Conservation (phyloP, 1,139 yeast genomes). For the Hansenula sp. region DNA sequence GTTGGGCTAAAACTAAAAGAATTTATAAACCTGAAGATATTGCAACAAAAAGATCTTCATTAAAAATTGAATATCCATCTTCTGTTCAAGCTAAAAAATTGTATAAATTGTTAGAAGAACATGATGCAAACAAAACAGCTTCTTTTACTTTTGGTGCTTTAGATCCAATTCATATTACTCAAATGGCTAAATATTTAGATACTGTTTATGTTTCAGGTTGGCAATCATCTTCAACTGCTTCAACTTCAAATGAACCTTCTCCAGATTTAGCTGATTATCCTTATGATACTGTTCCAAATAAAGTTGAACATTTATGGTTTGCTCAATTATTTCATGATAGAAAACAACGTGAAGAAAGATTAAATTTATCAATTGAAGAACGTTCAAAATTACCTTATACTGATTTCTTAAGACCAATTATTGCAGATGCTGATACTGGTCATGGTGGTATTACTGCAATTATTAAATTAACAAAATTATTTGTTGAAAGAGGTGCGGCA, state of each 20-base stretch:
- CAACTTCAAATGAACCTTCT: slow-evolving; percentile 94
- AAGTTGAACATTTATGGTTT: slow-evolving; percentile 94
- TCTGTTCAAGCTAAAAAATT: slow-evolving; percentile 79
- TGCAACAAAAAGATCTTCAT: slow-evolving; percentile 81
- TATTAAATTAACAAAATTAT: slow-evolving; percentile 91
- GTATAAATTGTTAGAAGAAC: slow-evolving; percentile 63
- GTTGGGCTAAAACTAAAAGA: slow-evolving; percentile 88
- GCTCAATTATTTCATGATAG: slow-evolving; percentile 97
- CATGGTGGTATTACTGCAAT: slow-evolving; percentile 98
- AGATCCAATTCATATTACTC: slow-evolving; percentile 94
- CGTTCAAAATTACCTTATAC: slow-evolving; percentile 55
- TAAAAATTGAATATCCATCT: slow-evolving; percentile 71
- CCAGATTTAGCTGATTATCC: slow-evolving; percentile 99
- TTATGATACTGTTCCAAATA: slow-evolving; percentile 97
- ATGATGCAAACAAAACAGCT: slow-evolving; percentile 67
- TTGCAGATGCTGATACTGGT: slow-evolving; percentile 98
- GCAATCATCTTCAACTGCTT: slow-evolving; percentile 98
- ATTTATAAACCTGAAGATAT: slow-evolving; percentile 87
- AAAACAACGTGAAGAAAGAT: slow-evolving; percentile 87
- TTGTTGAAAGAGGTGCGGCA: slow-evolving; percentile 97
- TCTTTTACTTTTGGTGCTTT: slow-evolving; percentile 94
- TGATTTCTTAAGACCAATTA: slow-evolving; percentile 89
- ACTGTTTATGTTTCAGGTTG: slow-evolving; percentile 94
- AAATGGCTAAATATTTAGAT: slow-evolving; percentile 94
- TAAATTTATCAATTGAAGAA: slow-evolving; percentile 52